Conservation (phyloP, 2,329 filamentous ascomycete species). For the Pseudopithomyces maydicus region DNA sequence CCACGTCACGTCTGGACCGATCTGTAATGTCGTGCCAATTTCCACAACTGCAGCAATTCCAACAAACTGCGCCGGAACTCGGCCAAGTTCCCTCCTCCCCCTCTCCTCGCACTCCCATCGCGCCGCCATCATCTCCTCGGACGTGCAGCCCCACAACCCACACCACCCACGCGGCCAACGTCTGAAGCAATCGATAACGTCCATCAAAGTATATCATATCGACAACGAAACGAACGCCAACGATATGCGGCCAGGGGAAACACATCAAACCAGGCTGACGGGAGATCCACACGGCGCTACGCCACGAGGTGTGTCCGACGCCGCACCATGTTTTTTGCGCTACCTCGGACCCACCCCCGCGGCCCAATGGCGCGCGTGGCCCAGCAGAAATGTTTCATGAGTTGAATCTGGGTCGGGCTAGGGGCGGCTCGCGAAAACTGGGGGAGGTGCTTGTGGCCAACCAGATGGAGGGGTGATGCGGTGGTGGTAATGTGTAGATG, state of each 20-base stretch:
- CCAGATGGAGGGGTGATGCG: too few relatives aligned
- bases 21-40: neutral
- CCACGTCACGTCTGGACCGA: too few relatives aligned
- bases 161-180: too few relatives aligned
- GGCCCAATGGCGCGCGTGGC: neutral
- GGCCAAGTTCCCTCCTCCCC: too few relatives aligned
- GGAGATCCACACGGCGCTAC: conserved; percentile 4
- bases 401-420: neutral
- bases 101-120: too few relatives aligned
- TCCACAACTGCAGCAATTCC: neutral
- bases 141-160: too few relatives aligned
- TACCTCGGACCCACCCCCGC: neutral
- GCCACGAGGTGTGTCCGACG: neutral
- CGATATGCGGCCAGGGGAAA: neutral
- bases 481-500: too few relatives aligned
- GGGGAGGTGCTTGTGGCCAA: neutral
- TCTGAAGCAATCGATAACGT: neutral
- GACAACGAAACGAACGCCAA: neutral
- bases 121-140: too few relatives aligned
- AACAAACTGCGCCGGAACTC: too few relatives aligned
- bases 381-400: neutral
- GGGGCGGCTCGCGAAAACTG: conserved; percentile 6
- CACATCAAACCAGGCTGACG: neutral
- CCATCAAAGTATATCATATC: neutral
- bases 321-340: conserved; percentile 1